A percentile compares a stretch with the other conserved stretches of the same genome.
Conservation (phyloP, 768 basidiomycete genomes). For the Mycena indigotica region DNA sequence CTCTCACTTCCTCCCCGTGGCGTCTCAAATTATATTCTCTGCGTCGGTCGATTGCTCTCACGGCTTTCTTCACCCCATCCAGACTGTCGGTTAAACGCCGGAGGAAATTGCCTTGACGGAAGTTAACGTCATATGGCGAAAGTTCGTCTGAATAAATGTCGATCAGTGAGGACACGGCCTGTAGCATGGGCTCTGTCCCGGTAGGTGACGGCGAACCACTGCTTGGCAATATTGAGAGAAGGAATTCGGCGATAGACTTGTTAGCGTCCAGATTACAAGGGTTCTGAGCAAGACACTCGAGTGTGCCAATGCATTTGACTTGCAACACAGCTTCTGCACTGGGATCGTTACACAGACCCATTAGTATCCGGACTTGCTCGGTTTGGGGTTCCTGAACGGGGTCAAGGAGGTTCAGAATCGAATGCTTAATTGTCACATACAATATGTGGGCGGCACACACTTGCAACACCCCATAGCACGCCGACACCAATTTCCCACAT, state of each 20-base stretch:
- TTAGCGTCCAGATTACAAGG: conserved; percentile 67
- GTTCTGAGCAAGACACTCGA: conserved; percentile 81
- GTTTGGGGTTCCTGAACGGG: conserved; percentile 52
- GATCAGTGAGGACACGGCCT: conserved; percentile 79
- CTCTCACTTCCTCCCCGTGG: conserved; percentile 74
- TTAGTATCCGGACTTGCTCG: conserved; percentile 64
- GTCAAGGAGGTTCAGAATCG: neutral
- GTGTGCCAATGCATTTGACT: conserved; percentile 82
- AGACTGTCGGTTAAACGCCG: conserved; percentile 58
- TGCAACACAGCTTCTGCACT: conserved; percentile 56
- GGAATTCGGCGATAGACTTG: conserved; percentile 66
- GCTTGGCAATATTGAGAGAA: conserved; percentile 64
- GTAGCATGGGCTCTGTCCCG: conserved; percentile 71
- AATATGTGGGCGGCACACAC: conserved; percentile 68
- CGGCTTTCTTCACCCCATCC: conserved; percentile 62
- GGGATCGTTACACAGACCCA: conserved; percentile 58
- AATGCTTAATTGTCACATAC: conserved; percentile 40
- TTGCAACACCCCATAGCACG: conserved; percentile 86
- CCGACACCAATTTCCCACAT: conserved; percentile 82
- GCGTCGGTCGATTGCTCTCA: conserved; percentile 66
- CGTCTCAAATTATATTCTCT: conserved; percentile 65
- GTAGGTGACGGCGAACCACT: conserved; percentile 39
- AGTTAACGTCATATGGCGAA: conserved; percentile 78
- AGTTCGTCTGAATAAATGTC: conserved; percentile 93
- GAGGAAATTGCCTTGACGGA: conserved; percentile 63